Evolutionary conservation across 2,329 filamentous ascomycete species (phyloP).

Genomic region (Ophiocordyceps unilateralis): DNA sequence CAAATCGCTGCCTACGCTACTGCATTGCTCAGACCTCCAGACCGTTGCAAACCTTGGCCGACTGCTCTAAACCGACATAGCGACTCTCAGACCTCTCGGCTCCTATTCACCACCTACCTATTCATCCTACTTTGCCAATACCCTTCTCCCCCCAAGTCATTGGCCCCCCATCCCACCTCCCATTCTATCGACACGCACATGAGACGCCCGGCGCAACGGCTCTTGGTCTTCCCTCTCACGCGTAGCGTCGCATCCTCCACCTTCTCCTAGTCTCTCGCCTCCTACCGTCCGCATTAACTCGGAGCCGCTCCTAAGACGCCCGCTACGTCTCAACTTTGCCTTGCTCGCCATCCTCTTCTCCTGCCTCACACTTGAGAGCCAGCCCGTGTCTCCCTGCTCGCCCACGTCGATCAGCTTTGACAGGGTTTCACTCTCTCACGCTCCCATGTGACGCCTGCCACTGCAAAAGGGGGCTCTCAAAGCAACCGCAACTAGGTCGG

Average conservation of each 20-base stretch:
- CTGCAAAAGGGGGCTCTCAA: neutral
- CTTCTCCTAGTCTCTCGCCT: neutral
- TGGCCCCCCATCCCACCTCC: neutral
- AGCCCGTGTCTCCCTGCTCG: neutral
- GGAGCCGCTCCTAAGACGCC: neutral
- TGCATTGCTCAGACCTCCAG: neutral
- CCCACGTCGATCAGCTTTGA: neutral
- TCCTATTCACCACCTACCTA: no score
- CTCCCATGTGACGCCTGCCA: neutral
- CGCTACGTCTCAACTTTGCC: neutral
- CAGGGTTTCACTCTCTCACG: neutral
- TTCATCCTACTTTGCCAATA: neutral
- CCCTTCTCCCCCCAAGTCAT: neutral
- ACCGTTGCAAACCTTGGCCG: neutral
- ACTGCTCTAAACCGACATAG: neutral
- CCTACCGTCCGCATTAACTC: neutral
- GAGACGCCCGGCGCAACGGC: neutral
- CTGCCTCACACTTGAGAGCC: neutral
- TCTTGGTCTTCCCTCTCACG: neutral
- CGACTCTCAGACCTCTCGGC: neutral
- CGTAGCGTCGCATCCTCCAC: neutral
- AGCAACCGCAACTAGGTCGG: slow-evolving; percentile 1
- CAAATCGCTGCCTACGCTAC: no score
- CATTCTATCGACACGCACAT: neutral
- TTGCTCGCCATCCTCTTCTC: neutral